A percentile compares a stretch with the other conserved stretches of the same genome.
phyloP scores from a whole-genome alignment of 306 rosid genomes.

The Alnus glutinosa region DNA sequence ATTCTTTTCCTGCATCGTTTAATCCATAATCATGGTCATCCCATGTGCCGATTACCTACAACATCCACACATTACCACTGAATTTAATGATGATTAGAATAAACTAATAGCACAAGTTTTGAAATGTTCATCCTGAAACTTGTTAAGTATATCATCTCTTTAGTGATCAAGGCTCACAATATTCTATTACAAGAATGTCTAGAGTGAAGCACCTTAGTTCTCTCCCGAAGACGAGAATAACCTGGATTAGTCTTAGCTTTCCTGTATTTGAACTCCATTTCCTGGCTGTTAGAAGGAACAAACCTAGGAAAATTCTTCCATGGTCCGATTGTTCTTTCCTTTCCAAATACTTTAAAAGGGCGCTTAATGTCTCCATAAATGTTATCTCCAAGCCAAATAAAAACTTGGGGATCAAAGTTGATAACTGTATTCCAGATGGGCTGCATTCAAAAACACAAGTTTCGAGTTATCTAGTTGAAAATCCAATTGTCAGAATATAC shows the following conservation, averaged over 20 bases:
- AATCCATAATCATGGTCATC: constrained; percentile 92
- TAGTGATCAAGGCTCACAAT: constrained; percentile 12
- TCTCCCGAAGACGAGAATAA: constrained; percentile 53
- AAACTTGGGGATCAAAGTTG: constrained; percentile 64
- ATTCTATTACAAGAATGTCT: constrained; percentile 17
- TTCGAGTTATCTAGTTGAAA: background rate
- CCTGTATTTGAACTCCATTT: constrained; percentile 59
- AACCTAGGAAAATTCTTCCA: constrained; percentile 81
- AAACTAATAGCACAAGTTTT: constrained; percentile 1
- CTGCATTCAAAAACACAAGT: constrained; percentile 45
- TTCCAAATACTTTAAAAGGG: constrained; percentile 67
- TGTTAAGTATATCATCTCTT: constrained; percentile 9
- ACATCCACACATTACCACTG: constrained; percentile 27
- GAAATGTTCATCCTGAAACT: constrained; percentile 14
- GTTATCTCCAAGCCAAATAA: constrained; percentile 86
- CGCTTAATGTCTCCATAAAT: constrained; percentile 77
- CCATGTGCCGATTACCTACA: constrained; percentile 84
- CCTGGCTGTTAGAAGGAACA: constrained; percentile 57
- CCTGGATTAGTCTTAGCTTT: constrained; percentile 62
- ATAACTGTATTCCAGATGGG: constrained; percentile 67
- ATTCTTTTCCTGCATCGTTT: constrained; percentile 81
- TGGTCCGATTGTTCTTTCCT: constrained; percentile 73
- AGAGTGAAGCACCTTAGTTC: constrained; percentile 48
- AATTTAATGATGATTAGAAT: constrained; percentile 1
- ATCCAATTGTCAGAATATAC: background rate